Conservation (phyloP, 331 rosid genomes). For the Quercus lobata region DNA sequence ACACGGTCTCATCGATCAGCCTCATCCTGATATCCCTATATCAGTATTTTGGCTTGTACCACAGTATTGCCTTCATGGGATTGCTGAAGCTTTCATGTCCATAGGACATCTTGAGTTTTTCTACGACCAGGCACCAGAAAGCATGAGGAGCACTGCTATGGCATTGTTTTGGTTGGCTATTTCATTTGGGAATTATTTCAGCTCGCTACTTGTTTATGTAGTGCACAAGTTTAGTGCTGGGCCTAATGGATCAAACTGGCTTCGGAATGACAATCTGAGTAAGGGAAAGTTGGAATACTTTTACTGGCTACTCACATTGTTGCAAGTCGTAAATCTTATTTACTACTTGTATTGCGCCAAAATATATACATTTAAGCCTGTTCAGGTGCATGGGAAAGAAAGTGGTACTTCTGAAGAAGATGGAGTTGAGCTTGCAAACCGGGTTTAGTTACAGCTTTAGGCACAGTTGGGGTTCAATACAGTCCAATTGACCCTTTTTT, state of each 20-base stretch:
- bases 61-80: conserved; percentile 83
- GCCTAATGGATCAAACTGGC: conserved; percentile 80
- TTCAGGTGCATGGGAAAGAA: conserved; percentile 47
- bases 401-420: conserved; percentile 25
- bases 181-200: conserved; percentile 64
- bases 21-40: conserved; percentile 51
- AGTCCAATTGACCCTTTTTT: neutral
- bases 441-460: conserved; percentile 22
- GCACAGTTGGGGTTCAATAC: neutral
- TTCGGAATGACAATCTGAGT: conserved; percentile 61
- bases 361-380: conserved; percentile 63
- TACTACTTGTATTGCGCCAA: conserved; percentile 67
- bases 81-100: conserved; percentile 97
- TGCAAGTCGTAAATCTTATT: conserved; percentile 59
- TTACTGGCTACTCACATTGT: conserved; percentile 71
- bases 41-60: conserved; percentile 88
- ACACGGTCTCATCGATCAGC: conserved; percentile 43
- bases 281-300: conserved; percentile 81
- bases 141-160: conserved; percentile 89
- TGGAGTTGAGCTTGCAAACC: conserved; percentile 44
- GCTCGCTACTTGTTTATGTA: conserved; percentile 64
- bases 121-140: conserved; percentile 91
- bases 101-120: conserved; percentile 91
- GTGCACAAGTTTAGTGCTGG: conserved; percentile 61
- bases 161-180: conserved; percentile 83